Percentiles rank a stretch among this genome's conserved stretches.
Conservation (phyloP, 306 rosid genomes). For the Vigna mungo region DNA sequence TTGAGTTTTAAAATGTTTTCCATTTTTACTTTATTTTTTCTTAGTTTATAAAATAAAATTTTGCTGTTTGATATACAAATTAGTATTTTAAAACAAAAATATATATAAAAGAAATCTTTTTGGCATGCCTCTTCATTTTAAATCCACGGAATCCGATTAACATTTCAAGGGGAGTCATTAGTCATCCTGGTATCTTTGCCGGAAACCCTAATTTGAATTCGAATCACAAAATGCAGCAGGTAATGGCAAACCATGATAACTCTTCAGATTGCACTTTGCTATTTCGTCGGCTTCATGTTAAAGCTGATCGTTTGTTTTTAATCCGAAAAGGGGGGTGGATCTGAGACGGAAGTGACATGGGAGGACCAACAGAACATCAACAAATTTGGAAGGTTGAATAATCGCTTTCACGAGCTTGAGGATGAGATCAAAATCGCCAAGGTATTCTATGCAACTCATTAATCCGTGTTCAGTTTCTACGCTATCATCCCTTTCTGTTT, state of each 20-base stretch:
- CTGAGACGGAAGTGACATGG: conserved; percentile 89
- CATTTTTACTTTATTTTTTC: no score
- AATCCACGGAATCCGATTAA: neutral
- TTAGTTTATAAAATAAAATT: no score
- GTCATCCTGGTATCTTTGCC: neutral
- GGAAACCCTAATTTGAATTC: conserved; percentile 44
- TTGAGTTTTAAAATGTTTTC: no score
- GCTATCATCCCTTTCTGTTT: neutral
- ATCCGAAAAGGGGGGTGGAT: conserved; percentile 67
- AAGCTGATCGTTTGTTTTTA: neutral
- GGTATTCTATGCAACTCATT: conserved; percentile 50
- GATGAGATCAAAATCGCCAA: conserved; percentile 84
- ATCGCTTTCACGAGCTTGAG: conserved; percentile 91
- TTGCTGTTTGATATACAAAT: no score
- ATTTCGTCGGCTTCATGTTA: neutral
- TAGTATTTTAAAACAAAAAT: no score
- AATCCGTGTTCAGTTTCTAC: neutral
- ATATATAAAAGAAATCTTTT: no score
- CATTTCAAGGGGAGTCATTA: no score
- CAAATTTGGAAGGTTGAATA: conserved; percentile 88
- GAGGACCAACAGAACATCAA: conserved; percentile 87
- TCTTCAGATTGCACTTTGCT: conserved; percentile 1
- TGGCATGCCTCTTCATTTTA: neutral
- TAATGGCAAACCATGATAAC: conserved; percentile 45
- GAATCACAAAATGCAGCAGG: conserved; percentile 62